These are phyloP conservation scores for Porphyrellus cyaneotinctus DNA, from an alignment of 768 basidiomycete genomes.

Conservation along the genomic window DNA sequence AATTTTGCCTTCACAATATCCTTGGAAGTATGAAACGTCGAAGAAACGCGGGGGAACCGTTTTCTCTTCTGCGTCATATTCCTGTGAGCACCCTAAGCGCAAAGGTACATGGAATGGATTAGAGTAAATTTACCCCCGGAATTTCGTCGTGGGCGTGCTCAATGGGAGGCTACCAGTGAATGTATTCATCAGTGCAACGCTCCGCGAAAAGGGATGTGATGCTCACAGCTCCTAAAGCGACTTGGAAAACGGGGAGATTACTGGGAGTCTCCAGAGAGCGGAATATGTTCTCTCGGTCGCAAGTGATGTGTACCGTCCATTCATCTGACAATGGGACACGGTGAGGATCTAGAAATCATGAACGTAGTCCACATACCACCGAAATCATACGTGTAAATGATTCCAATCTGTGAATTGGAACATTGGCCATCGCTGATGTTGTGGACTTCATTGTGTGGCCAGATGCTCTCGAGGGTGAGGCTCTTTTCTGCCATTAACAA, in stretches of 20 bases:
- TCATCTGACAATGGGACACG: slow-evolving; percentile 10
- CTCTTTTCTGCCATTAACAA: slow-evolving; percentile 22
- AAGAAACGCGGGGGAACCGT: slow-evolving; percentile 17
- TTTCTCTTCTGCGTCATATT: slow-evolving; percentile 22
- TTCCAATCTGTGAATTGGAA: slow-evolving; percentile 17
- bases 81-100: slow-evolving; percentile 14
- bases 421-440: slow-evolving; percentile 27
- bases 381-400: slow-evolving; percentile 26
- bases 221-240: slow-evolving; percentile 23
- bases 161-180: slow-evolving; percentile 14
- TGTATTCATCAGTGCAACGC: not conserved
- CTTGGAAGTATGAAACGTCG: slow-evolving; percentile 19
- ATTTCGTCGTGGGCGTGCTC: slow-evolving; percentile 15
- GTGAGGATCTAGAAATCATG: not conserved
- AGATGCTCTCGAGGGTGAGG: slow-evolving; percentile 24
- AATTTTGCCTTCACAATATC: slow-evolving; percentile 23
- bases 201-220: not conserved
- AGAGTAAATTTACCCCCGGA: not conserved
- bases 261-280: slow-evolving; percentile 7
- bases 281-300: slow-evolving; percentile 11
- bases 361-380: slow-evolving; percentile 5
- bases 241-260: slow-evolving; percentile 19
- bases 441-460: slow-evolving; percentile 15
- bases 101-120: not conserved
- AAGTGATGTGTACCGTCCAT: slow-evolving; percentile 29